Evolutionary conservation across 2,329 filamentous ascomycete genomes (phyloP).

Genomic region (Xylaria sp.): DNA sequence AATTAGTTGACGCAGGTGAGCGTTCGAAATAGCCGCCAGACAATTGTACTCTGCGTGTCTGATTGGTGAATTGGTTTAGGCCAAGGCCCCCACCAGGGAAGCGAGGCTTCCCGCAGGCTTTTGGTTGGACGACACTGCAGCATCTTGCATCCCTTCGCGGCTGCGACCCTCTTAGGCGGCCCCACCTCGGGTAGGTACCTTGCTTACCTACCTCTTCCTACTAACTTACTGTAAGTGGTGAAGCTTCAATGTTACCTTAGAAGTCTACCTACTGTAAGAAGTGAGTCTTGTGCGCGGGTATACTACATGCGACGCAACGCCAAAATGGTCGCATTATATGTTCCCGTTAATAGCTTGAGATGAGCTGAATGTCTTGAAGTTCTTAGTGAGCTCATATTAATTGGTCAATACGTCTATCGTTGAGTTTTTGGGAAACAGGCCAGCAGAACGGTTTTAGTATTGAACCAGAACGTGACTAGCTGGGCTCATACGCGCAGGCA

Average conservation of each 20-base stretch:
- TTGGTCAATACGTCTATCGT: background rate
- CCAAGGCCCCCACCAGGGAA: constrained; percentile 37
- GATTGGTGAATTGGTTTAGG: constrained; percentile 42
- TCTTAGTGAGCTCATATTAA: background rate
- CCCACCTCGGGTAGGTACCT: constrained; percentile 29
- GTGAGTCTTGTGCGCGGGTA: background rate
- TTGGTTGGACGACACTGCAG: constrained; percentile 46
- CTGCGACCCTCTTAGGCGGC: constrained; percentile 41
- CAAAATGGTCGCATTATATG: constrained; percentile 22
- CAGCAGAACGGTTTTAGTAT: background rate
- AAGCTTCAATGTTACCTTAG: background rate
- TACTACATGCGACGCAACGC: background rate
- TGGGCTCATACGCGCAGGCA: background rate
- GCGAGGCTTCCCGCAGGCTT: constrained; percentile 29
- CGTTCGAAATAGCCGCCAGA: constrained; percentile 50
- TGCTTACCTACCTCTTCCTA: background rate
- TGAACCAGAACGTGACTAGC: background rate
- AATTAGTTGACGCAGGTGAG: constrained; percentile 45
- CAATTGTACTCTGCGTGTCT: constrained; percentile 25
- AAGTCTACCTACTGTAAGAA: background rate
- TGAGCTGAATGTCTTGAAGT: constrained; percentile 19
- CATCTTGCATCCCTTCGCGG: constrained; percentile 44
- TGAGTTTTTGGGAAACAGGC: background rate
- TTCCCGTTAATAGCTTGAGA: background rate
- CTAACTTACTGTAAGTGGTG: background rate